Percentiles rank a stretch among this genome's conserved stretches.
phyloP scores from a whole-genome alignment of 495 filamentous ascomycete genomes.

The Hypoxylon lenormandii region DNA sequence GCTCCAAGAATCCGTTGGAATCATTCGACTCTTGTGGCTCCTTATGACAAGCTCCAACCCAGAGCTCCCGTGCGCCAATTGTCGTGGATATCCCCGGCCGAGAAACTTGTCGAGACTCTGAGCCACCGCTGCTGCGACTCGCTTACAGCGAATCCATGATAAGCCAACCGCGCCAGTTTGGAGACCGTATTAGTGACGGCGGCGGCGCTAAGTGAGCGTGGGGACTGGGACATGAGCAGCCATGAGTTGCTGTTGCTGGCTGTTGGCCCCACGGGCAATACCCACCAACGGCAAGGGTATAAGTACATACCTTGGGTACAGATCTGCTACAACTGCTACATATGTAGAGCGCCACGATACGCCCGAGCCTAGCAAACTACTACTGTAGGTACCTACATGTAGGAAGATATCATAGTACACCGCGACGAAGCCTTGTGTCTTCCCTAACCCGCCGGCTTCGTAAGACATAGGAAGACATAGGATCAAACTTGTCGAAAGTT shows the following conservation, averaged over 20 bases:
- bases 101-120: conserved; percentile 15
- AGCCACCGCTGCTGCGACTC: conserved; percentile 24
- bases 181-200: conserved; percentile 29
- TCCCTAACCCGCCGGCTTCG: neutral
- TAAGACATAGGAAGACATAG: neutral
- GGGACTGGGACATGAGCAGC: conserved; percentile 18
- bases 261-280: conserved; percentile 16
- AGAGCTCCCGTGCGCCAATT: conserved; percentile 26
- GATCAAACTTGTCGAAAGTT: neutral
- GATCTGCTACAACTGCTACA: no score
- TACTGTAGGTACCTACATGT: no score
- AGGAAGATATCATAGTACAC: no score
- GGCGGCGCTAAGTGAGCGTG: conserved; percentile 37
- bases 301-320: conserved; percentile 2
- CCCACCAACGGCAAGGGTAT: conserved; percentile 11
- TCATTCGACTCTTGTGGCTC: neutral
- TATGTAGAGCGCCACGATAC: no score
- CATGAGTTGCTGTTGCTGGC: neutral
- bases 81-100: conserved; percentile 16
- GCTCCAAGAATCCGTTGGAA: neutral
- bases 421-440: neutral
- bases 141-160: conserved; percentile 31
- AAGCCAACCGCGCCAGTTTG: conserved; percentile 31
- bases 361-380: conserved; percentile 2
- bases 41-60: conserved; percentile 14